Conservation (phyloP, 768 basidiomycete genomes). For the Tricholoma flavovirens region DNA sequence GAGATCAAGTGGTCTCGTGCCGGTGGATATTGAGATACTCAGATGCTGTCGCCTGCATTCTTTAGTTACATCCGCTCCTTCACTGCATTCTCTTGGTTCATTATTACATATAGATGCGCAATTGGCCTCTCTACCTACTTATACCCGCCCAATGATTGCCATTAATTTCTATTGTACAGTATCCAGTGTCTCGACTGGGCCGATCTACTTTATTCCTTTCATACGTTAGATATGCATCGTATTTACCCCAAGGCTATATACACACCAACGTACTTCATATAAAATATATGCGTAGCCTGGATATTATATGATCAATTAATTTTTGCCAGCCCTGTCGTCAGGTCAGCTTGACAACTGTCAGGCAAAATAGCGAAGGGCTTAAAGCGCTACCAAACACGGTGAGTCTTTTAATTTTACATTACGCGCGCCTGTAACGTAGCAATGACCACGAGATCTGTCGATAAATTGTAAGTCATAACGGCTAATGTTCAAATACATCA, state of each 20-base stretch:
- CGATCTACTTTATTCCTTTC: slow-evolving; percentile 17
- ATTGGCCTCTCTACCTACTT: slow-evolving; percentile 24
- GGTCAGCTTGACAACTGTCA: neutral
- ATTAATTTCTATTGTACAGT: slow-evolving; percentile 30
- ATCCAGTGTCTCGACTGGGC: slow-evolving; percentile 21
- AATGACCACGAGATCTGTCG: neutral
- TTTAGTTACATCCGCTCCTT: slow-evolving; percentile 37
- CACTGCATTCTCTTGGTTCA: slow-evolving; percentile 35
- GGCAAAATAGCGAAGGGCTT: neutral
- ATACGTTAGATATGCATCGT: slow-evolving; percentile 14
- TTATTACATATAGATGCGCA: slow-evolving; percentile 32
- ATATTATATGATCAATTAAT: neutral
- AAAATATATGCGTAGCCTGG: slow-evolving; percentile 10
- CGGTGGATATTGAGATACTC: slow-evolving; percentile 35
- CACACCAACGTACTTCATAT: slow-evolving; percentile 17
- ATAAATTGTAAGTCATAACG: neutral
- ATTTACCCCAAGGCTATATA: slow-evolving; percentile 14
- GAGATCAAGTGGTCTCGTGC: slow-evolving; percentile 41
- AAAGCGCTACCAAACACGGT: neutral
- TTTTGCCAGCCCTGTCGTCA: neutral
- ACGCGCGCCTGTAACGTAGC: neutral
- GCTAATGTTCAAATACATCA: neutral
- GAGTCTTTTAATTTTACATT: neutral
- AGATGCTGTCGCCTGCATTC: slow-evolving; percentile 15
- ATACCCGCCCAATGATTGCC: slow-evolving; percentile 11